Evolutionary conservation across 2,329 filamentous ascomycete species (phyloP), one percentile per base, ranked within the genome.

Genomic region (Monilinia fructicola): DNA sequence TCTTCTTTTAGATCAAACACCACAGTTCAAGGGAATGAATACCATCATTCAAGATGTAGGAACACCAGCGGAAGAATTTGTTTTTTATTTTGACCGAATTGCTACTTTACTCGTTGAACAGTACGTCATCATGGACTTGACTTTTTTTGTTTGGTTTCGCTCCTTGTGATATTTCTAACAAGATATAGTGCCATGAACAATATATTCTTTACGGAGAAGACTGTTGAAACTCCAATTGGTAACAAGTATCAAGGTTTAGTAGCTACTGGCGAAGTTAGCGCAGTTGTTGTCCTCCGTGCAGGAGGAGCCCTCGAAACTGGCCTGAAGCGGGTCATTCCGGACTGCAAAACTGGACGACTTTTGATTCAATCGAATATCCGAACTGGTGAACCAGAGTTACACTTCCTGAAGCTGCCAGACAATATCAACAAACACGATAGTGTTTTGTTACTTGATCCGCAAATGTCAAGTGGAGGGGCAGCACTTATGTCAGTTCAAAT

Each of bases 81-180:
- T 97, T 69, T 98, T 98, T 79, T 98, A 98, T 79, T 97, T 98
- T 77, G 93, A 99, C 78, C 87, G 95, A 48, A 82, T 98, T 48
- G 87, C 91, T 2, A 87, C 90, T n/a, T 82, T 97, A 63, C 82
- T 98, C 35, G 86, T 98, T 56, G 94, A 98, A 78, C 81, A 87
- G 85, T 89, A 78, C 68, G 84, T 79, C 18, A 42, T 48, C 55
- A 26, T 50, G 28, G 3, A 14, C 9, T 60, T 26, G 44, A 55
- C 21, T 14, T 23, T 60, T n/a, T 23, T 21, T 1, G 1, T 0
- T 61, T 50, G 28, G 35, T 60, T 50, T 14, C 26, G 50, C 50
- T 14, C 42, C 23, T 5, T 18, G n/a, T 50, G 1, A 35, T 11
- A 26, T 18, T 64, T n/a, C 67, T 73, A 65, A 71, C 40, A 26